phyloP scores from a whole-genome alignment of 352 stramenopile genomes.

The Detonula confervacea region DNA sequence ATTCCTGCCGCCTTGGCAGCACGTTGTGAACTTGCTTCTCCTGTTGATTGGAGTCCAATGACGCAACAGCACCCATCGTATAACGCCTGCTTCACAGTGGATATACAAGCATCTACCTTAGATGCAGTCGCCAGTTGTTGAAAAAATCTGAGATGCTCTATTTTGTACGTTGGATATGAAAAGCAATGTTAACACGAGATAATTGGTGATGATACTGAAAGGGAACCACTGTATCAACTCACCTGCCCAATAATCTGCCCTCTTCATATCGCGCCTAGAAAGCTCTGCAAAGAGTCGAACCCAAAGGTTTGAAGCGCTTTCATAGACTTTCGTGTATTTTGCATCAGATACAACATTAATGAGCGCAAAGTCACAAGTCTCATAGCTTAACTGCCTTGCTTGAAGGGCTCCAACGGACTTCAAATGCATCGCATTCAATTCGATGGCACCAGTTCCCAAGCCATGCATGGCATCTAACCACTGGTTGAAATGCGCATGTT shows the following conservation, averaged over 20 bases:
- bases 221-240: constrained; percentile 81
- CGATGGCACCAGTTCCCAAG: constrained; percentile 80
- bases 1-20: constrained; percentile 39
- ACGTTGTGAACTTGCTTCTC: constrained; percentile 65
- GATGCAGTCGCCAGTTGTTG: neutral
- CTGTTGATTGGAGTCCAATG: constrained; percentile 84
- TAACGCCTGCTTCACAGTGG: constrained; percentile 58
- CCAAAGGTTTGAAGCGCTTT: constrained; percentile 38
- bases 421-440: constrained; percentile 84
- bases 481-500: constrained; percentile 11
- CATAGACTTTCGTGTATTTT: constrained; percentile 26
- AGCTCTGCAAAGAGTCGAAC: constrained; percentile 21
- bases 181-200: too few species aligned
- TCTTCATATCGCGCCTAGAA: constrained; percentile 3
- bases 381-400: constrained; percentile 50
- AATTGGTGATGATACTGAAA: constrained; percentile 63
- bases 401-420: constrained; percentile 79
- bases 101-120: constrained; percentile 37
- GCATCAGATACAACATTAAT: constrained; percentile 38
- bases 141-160: neutral
- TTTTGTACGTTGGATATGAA: too few species aligned
- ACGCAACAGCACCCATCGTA: constrained; percentile 72
- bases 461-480: constrained; percentile 78
- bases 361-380: constrained; percentile 67
- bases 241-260: constrained; percentile 63